A percentile compares a stretch with the other conserved stretches of the same genome.
Conservation (phyloP, 805 yeast species). For the Candida alai region DNA sequence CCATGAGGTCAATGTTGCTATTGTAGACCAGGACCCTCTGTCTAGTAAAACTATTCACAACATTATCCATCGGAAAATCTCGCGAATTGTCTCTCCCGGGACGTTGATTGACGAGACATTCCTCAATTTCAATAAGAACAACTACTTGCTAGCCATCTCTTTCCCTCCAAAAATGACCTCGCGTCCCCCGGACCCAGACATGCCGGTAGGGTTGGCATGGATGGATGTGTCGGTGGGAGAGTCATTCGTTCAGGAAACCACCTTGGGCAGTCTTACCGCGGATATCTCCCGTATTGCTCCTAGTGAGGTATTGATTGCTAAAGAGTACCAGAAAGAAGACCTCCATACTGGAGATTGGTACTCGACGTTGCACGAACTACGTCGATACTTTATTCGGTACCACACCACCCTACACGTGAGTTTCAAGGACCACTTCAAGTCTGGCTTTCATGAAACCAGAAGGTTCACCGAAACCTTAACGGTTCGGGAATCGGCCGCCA, state of each 20-base stretch:
- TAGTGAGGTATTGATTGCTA: constrained; percentile 65
- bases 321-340: constrained; percentile 36
- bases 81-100: constrained; percentile 87
- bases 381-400: constrained; percentile 56
- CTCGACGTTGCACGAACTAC: constrained; percentile 54
- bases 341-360: constrained; percentile 50
- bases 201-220: constrained; percentile 77
- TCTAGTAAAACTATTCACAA: constrained; percentile 18
- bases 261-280: constrained; percentile 56
- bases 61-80: constrained; percentile 60
- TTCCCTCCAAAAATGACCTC: constrained; percentile 48
- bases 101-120: constrained; percentile 86
- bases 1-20: constrained; percentile 67
- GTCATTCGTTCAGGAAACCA: constrained; percentile 63
- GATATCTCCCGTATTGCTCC: constrained; percentile 79
- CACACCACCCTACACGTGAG: constrained; percentile 34
- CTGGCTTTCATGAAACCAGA: constrained; percentile 33
- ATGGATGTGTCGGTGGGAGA: constrained; percentile 83
- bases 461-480: constrained; percentile 28
- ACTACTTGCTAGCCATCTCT: constrained; percentile 63
- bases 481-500: constrained; percentile 55
- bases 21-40: constrained; percentile 63
- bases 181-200: constrained; percentile 36
- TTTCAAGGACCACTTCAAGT: constrained; percentile 28
- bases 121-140: constrained; percentile 66